These are phyloP conservation scores for Castanospermum australe DNA, from an alignment of 306 rosid genomes.

Conservation along the genomic window DNA sequence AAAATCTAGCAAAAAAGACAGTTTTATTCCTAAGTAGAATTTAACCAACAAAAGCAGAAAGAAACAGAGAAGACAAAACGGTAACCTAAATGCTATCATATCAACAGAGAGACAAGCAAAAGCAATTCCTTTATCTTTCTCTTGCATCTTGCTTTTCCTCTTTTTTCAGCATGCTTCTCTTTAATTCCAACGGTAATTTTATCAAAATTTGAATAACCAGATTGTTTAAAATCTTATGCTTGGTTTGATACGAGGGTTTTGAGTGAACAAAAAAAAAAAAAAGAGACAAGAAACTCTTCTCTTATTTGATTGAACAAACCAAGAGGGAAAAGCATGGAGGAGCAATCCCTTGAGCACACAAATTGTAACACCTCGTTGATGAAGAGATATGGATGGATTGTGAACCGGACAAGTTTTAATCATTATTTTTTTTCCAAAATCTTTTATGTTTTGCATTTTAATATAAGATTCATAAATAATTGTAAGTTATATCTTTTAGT, in stretches of 20 bases:
- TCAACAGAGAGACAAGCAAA: neutral
- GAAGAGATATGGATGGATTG: neutral
- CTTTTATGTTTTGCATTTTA: too few relatives aligned
- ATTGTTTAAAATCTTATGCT: conserved; percentile 6
- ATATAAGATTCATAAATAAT: too few relatives aligned
- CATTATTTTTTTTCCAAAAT: too few relatives aligned
- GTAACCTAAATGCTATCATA: neutral
- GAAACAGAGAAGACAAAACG: neutral
- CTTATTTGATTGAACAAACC: neutral
- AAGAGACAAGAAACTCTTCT: neutral
- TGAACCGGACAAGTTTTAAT: neutral
- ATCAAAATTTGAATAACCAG: neutral
- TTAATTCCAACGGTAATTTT: conserved; percentile 1
- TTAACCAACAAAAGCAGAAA: neutral
- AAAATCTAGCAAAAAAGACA: neutral
- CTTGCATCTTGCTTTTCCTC: neutral
- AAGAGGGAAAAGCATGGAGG: neutral
- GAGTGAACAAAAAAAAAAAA: neutral
- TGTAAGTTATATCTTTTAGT: too few relatives aligned
- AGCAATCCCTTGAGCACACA: neutral
- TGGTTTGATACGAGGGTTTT: neutral
- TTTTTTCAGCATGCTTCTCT: conserved; percentile 1
- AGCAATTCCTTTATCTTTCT: conserved; percentile 1
- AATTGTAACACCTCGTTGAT: neutral
- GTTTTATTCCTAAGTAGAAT: neutral